A percentile compares a stretch with the other conserved stretches of the same genome.
These are phyloP conservation scores for Diaporthe aspalathi DNA, from an alignment of 2,329 filamentous ascomycete genomes.

Conservation along the genomic window DNA sequence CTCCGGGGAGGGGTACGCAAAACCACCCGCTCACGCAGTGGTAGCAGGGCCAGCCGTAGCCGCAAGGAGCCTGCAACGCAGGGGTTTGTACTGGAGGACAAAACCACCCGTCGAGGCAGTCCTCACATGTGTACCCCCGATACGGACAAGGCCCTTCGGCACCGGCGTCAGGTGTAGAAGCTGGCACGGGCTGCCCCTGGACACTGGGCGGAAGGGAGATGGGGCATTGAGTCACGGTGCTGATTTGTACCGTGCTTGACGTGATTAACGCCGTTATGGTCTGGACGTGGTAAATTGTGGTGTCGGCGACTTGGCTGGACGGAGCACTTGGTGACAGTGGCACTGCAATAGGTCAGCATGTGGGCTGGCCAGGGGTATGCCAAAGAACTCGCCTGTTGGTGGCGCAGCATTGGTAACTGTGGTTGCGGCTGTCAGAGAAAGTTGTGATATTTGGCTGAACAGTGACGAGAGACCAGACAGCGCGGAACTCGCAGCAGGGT, in stretches of 20 bases:
- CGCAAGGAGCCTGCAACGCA: conserved; percentile 37
- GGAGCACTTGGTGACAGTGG: neutral
- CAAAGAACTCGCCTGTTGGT: conserved; percentile 27
- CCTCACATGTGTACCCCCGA: conserved; percentile 38
- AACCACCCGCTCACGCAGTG: conserved; percentile 39
- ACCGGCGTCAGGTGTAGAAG: conserved; percentile 1
- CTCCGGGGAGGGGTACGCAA: conserved; percentile 33
- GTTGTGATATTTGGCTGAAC: conserved; percentile 35
- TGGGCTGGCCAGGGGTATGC: too few species aligned
- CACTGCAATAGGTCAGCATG: conserved; percentile 16
- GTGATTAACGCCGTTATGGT: conserved; percentile 39
- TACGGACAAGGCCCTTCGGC: conserved; percentile 33
- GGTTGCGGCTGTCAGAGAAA: conserved; percentile 31
- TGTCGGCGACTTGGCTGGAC: conserved; percentile 18
- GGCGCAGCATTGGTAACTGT: neutral
- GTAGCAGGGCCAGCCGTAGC: conserved; percentile 39
- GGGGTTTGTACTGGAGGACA: conserved; percentile 39
- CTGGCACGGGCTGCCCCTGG: neutral
- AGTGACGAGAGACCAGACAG: conserved; percentile 36
- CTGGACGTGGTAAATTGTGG: conserved; percentile 39
- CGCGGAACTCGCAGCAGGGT: conserved; percentile 30
- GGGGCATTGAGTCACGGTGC: conserved; percentile 29
- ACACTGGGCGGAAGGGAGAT: neutral
- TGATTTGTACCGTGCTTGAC: conserved; percentile 27
- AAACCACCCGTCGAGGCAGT: conserved; percentile 39